Evolutionary conservation across 2,329 filamentous ascomycete species (phyloP), one percentile per base, ranked within the genome.

Genomic region (Escovopsis sp.): DNA sequence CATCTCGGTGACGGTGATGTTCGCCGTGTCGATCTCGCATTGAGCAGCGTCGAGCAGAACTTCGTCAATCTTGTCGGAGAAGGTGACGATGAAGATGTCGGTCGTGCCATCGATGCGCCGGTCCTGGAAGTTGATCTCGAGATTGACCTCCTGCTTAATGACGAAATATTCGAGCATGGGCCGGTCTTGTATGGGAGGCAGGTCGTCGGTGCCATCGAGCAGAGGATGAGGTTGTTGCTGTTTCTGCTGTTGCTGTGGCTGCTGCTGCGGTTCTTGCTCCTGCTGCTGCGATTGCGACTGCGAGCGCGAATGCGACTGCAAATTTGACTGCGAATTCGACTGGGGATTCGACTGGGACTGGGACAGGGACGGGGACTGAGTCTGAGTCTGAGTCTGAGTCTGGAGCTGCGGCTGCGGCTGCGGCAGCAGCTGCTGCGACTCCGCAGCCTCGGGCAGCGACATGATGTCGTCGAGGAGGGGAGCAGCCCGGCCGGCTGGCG

Each of bases 101-200:
- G 82, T 84, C 43, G 72, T 79, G 34, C 90, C 90, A 41, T 72
- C 76, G 49, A 96, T 62, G 49, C 68, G 71, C 56, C 77, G 79
- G 36, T 72, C 72, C 43, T 72, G 68, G 54, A 98, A 92, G 60
- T 93, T 82, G 52, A 98, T 67, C 48, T 96, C 87, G 40, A 98
- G 66, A 48, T 86, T 79, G 34, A 98, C 78, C 54, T 83, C 82
- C 60, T 96, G 88, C 58, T 86, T 79, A 36, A 84, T 68, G 39
- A 96, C 62, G 28, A 68, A 62, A 37, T 60, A 64, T 18, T 61
- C 56, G 13, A 57, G 54, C 3, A 61, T 45, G 4, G 55, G 51
- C 8, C 43, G 40, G 40, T 63, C 59, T 34, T 56, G 43, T 23
- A 55, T 44, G 5, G 54, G 53, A 9, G 50, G 48, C 5, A 57